Evolutionary conservation across 495 filamentous ascomycete genomes (phyloP).

Genomic region (Poronia punctata): DNA sequence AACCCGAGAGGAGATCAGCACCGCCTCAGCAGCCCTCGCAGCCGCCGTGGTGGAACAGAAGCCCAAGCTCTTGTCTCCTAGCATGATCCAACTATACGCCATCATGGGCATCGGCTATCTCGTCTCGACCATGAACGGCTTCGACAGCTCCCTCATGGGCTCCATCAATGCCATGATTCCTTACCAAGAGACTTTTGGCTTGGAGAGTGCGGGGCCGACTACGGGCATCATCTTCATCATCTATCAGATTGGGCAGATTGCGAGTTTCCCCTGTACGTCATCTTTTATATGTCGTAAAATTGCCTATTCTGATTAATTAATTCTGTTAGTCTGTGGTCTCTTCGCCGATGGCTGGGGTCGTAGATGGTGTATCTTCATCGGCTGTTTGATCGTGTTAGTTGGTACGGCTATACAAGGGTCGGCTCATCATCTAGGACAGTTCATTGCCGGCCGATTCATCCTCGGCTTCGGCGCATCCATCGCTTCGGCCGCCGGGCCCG

Average conservation of each 20-base stretch:
- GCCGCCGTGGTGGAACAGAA: constrained; percentile 36
- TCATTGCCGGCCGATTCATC: constrained; percentile 51
- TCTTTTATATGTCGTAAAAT: too few species aligned
- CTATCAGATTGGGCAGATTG: constrained; percentile 42
- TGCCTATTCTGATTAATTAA: too few species aligned
- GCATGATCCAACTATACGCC: constrained; percentile 42
- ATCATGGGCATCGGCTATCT: constrained; percentile 39
- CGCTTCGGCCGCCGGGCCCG: constrained; percentile 10
- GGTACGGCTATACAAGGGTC: constrained; percentile 47
- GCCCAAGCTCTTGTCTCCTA: constrained; percentile 34
- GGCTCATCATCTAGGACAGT: constrained; percentile 33
- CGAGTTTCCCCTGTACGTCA: constrained; percentile 27
- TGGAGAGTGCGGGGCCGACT: constrained; percentile 28
- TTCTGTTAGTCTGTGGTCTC: constrained; percentile 22
- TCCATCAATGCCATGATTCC: constrained; percentile 37
- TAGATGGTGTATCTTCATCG: constrained; percentile 49
- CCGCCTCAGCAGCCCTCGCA: constrained; percentile 32
- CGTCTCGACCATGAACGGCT: constrained; percentile 44
- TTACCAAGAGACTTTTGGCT: constrained; percentile 37
- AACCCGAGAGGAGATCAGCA: constrained; percentile 9
- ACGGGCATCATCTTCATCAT: constrained; percentile 27
- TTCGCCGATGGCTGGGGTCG: constrained; percentile 37
- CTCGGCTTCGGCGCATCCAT: constrained; percentile 30
- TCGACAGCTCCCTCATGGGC: constrained; percentile 36
- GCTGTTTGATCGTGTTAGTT: constrained; percentile 45